Evolutionary conservation across 352 stramenopile species (phyloP), one percentile per base, ranked within the genome.

Genomic region (Hyaloperonospora brassicae): DNA sequence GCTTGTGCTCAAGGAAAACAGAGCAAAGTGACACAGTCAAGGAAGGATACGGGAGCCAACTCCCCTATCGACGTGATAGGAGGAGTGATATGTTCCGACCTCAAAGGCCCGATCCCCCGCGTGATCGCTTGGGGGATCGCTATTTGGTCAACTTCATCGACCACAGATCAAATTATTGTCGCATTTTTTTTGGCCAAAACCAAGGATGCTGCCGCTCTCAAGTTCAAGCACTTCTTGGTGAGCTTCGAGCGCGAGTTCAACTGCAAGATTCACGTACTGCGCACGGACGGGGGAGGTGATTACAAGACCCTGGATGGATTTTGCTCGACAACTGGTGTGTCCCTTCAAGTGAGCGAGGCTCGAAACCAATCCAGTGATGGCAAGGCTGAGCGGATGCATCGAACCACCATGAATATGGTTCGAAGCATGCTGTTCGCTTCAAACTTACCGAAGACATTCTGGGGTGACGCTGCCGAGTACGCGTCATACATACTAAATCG

Each of bases 371-470:
- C 41, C 3, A 31, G 21, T 7, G 30, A 47, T n/a, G 14, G 22
- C n/a, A 47, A 47, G 12, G 41, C 41, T 30, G 17, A 47, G 12
- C 6, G 40, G 21, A 45, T 45, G 40, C 40, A 45, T 17, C 40
- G 36, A 2, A 21, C 36, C 10, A 42, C 14, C 3, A 21, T 42
- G 36, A 63, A 70, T 6, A 61, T 71, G 14, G 68, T 31, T 3
- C 27, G 7, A 31, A 31, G 27, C 27, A 31, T 31, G 27, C 3
- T 31, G 7, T 31, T 31, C 7, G 27, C 27, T 8, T 8, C 3
- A 8, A 7, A 7, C 7, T 31, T 31, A 8, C 27, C 27, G 3
- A 3, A 8, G 3, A 31, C 27, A 7, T 31, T 31, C 7, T 31
- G 27, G 27, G 27, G 27, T 31, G 27, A 31, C 7, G 27, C 27